phyloP scores from a whole-genome alignment of 2,329 filamentous ascomycete species.

The Nectriaceae sp. region DNA sequence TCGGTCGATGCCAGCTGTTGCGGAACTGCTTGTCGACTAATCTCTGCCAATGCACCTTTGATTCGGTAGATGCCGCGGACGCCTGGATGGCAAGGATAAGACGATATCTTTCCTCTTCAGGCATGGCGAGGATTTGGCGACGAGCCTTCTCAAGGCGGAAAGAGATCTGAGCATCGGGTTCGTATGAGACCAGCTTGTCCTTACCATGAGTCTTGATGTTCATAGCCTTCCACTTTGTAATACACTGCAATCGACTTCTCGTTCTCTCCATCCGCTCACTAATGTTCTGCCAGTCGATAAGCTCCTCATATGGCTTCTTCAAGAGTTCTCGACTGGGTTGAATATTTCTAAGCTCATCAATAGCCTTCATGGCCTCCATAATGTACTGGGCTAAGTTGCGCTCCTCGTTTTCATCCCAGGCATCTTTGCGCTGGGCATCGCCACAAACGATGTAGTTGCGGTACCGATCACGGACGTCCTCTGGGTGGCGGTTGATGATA shows the following conservation, averaged over 20 bases:
- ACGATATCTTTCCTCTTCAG: slow-evolving; percentile 44
- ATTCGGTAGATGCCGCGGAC: slow-evolving; percentile 41
- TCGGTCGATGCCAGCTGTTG: slow-evolving; percentile 38
- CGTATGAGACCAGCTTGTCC: slow-evolving; percentile 34
- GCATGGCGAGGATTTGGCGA: slow-evolving; percentile 43
- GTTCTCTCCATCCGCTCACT: slow-evolving; percentile 62
- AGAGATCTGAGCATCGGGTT: slow-evolving; percentile 36
- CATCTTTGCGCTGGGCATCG: slow-evolving; percentile 50
- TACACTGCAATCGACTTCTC: slow-evolving; percentile 68
- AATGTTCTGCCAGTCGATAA: slow-evolving; percentile 67
- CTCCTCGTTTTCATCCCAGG: slow-evolving; percentile 66
- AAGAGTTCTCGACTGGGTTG: slow-evolving; percentile 34
- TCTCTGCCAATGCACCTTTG: slow-evolving; percentile 51
- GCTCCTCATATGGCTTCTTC: slow-evolving; percentile 48
- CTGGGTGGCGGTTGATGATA: slow-evolving; percentile 63
- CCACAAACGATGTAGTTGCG: slow-evolving; percentile 66
- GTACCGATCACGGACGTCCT: slow-evolving; percentile 71
- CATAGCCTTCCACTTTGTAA: slow-evolving; percentile 63
- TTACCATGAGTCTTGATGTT: slow-evolving; percentile 36
- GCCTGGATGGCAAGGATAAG: slow-evolving; percentile 47
- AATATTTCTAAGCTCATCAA: slow-evolving; percentile 42
- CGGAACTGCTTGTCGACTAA: slow-evolving; percentile 45
- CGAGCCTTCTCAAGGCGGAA: slow-evolving; percentile 48
- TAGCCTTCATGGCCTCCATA: slow-evolving; percentile 49
- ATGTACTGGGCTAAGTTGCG: slow-evolving; percentile 53